These are phyloP conservation scores for Acorus gramineus DNA, from an alignment of 106 monocot species.

Conservation along the genomic window DNA sequence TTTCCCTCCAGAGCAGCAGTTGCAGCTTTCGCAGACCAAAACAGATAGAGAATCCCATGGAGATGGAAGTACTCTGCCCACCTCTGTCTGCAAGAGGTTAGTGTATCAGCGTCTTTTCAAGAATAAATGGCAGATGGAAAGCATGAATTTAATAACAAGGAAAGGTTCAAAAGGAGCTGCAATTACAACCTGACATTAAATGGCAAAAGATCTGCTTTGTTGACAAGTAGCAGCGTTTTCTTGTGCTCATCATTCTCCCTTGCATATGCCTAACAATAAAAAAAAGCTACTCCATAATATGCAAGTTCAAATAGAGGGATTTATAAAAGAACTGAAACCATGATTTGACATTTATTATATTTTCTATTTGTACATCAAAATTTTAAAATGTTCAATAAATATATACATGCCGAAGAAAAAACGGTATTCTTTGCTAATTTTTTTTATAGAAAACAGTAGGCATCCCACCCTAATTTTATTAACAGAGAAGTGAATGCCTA, in stretches of 20 bases:
- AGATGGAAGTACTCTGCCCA: slow-evolving; percentile 81
- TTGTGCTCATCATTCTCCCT: slow-evolving; percentile 79
- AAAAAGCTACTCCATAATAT: not conserved
- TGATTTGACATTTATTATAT: too few relatives aligned
- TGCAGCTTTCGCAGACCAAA: slow-evolving; percentile 98
- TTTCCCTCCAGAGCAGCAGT: slow-evolving; percentile 68
- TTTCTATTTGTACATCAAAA: too few relatives aligned
- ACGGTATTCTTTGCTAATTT: too few relatives aligned
- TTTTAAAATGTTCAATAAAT: too few relatives aligned
- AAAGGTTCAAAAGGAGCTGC: not conserved
- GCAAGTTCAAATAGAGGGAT: not conserved
- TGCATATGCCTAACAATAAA: slow-evolving; percentile 57
- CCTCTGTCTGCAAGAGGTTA: slow-evolving; percentile 38
- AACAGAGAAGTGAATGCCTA: too few relatives aligned
- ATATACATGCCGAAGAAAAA: too few relatives aligned
- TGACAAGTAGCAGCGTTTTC: slow-evolving; percentile 73
- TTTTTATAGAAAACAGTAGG: too few relatives aligned
- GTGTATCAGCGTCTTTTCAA: not conserved
- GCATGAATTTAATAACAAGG: not conserved
- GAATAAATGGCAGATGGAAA: not conserved
- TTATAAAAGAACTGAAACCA: not conserved
- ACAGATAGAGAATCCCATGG: slow-evolving; percentile 61
- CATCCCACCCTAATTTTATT: too few relatives aligned
- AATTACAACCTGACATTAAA: slow-evolving; percentile 40
- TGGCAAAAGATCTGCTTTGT: slow-evolving; percentile 95